A percentile compares a stretch with the other conserved stretches of the same genome.
Conservation (phyloP, 768 basidiomycete genomes). For the Lentinula detonsa region DNA sequence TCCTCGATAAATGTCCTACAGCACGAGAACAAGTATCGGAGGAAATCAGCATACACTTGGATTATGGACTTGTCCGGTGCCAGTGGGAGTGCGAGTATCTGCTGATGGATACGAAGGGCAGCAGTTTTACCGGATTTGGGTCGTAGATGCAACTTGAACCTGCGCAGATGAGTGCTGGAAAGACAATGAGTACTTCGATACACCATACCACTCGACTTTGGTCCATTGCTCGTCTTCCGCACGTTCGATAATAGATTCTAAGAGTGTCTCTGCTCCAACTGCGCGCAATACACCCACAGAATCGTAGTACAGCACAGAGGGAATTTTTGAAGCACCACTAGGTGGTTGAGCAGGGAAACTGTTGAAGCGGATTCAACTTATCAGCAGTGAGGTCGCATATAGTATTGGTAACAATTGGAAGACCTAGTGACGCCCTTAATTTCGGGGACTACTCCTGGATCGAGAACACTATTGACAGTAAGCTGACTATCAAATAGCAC, state of each 20-base stretch:
- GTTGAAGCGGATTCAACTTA: background rate
- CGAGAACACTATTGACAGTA: conserved; percentile 24
- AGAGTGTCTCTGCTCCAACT: conserved; percentile 36
- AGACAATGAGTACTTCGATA: conserved; percentile 3
- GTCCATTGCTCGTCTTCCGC: conserved; percentile 39
- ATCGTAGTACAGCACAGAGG: conserved; percentile 43
- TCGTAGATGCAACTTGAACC: conserved; percentile 34
- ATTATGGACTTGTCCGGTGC: conserved; percentile 31
- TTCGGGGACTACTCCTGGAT: conserved; percentile 32
- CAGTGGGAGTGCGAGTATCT: conserved; percentile 34
- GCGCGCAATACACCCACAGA: conserved; percentile 29
- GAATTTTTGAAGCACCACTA: conserved; percentile 42
- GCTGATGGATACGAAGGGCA: conserved; percentile 1
- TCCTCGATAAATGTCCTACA: conserved; percentile 41
- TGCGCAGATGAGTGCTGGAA: conserved; percentile 6
- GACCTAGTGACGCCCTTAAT: conserved; percentile 13
- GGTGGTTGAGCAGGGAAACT: conserved; percentile 45
- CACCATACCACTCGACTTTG: conserved; percentile 37
- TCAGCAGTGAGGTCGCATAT: background rate
- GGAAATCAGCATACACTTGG: conserved; percentile 44
- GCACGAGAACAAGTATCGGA: conserved; percentile 40
- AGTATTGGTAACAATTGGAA: background rate
- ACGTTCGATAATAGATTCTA: conserved; percentile 26
- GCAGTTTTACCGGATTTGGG: conserved; percentile 16
- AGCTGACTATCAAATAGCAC: background rate